Evolutionary conservation across 495 filamentous ascomycete species (phyloP).

Genomic region (Collariella sp.): DNA sequence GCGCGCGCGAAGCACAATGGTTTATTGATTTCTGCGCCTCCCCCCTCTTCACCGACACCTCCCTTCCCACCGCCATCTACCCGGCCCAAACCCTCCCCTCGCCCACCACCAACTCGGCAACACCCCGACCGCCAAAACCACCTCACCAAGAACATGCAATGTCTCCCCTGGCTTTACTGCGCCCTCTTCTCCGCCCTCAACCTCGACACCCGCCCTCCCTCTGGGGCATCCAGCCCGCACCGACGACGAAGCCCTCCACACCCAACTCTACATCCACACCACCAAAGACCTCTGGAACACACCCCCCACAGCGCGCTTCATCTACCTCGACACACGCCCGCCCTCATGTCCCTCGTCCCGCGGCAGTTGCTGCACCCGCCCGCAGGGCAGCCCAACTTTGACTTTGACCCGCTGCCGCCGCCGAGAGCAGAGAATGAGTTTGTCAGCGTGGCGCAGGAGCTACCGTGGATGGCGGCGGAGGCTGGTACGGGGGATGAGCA

Average conservation of each 20-base stretch:
- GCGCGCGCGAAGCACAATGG: conserved; percentile 65
- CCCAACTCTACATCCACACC: conserved; percentile 68
- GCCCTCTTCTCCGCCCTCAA: conserved; percentile 69
- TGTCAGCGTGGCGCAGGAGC: conserved; percentile 30
- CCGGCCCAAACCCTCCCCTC: conserved; percentile 61
- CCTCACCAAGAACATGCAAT: conserved; percentile 58
- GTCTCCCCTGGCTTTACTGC: conserved; percentile 72
- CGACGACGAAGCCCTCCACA: conserved; percentile 61
- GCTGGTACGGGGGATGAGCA: not conserved
- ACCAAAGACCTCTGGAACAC: conserved; percentile 89
- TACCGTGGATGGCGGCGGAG: conserved; percentile 20
- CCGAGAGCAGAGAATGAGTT: conserved; percentile 36
- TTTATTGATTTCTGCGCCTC: conserved; percentile 62
- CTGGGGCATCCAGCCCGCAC: conserved; percentile 71
- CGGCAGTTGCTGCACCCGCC: conserved; percentile 41
- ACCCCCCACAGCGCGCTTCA: conserved; percentile 67
- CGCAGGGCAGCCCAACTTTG: conserved; percentile 42
- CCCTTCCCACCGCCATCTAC: conserved; percentile 40
- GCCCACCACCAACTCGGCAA: conserved; percentile 65
- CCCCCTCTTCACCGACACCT: conserved; percentile 44
- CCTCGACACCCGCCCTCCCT: conserved; percentile 65
- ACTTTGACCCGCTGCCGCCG: conserved; percentile 66
- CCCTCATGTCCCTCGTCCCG: conserved; percentile 53
- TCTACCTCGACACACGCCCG: conserved; percentile 62
- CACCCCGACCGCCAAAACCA: conserved; percentile 50